These are phyloP conservation scores for Debaryomyces hansenii DNA, from an alignment of 805 yeast genomes.

Conservation along the genomic window DNA sequence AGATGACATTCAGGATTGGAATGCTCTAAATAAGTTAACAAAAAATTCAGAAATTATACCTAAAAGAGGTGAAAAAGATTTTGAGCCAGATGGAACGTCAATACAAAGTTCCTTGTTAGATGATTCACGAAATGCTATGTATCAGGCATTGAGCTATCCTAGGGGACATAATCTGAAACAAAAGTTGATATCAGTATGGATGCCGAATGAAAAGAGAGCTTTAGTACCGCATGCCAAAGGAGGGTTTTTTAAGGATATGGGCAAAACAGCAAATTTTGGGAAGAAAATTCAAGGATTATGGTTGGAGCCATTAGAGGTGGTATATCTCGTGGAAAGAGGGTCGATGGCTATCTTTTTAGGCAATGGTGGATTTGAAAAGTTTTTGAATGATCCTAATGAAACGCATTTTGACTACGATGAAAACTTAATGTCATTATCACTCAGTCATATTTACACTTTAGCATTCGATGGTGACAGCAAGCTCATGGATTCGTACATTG, in stretches of 20 bases:
- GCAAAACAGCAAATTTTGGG: constrained; percentile 44
- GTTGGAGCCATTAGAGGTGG: constrained; percentile 65
- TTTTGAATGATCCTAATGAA: constrained; percentile 14
- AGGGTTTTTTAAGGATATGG: constrained; percentile 70
- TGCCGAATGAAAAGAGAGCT: constrained; percentile 22
- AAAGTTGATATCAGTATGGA: constrained; percentile 51
- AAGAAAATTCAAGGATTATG: constrained; percentile 33
- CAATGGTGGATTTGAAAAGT: constrained; percentile 18
- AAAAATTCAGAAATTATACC: constrained; percentile 33
- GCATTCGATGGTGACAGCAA: constrained; percentile 38
- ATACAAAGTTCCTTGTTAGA: constrained; percentile 49
- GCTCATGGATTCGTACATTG: constrained; percentile 57
- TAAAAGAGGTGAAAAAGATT: constrained; percentile 82
- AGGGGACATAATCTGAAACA: constrained; percentile 53
- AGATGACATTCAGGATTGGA: constrained; percentile 40
- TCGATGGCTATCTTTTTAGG: constrained; percentile 31
- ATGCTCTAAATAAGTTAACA: constrained; percentile 9
- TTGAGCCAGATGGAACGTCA: constrained; percentile 75
- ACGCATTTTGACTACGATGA: constrained; percentile 21
- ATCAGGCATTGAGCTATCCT: constrained; percentile 52
- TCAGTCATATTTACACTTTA: constrained; percentile 63
- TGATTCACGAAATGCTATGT: constrained; percentile 70
- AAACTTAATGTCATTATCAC: constrained; percentile 42
- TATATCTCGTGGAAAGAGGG: constrained; percentile 84
- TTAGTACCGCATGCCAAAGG: constrained; percentile 60